Base-by-base conservation (phyloP, 495 filamentous ascomycete species). In the Gamarada debralockiae region DNA sequence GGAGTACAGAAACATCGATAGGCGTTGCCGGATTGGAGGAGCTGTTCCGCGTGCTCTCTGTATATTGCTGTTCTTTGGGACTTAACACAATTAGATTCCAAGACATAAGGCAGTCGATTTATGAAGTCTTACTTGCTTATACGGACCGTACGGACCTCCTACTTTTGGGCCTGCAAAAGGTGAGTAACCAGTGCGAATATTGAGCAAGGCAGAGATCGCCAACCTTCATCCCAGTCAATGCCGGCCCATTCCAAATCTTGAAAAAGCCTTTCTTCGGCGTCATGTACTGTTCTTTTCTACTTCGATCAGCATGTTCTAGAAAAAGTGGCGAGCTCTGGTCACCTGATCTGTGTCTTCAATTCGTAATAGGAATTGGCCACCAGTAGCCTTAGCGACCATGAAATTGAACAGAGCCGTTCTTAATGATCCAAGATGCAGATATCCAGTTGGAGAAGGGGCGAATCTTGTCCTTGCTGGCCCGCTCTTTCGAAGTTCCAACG, bases 271-370 rank as follows among this genome's bases (percentile, higher is more conserved):
- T 83, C 63, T 67, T 96, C 90, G 3, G 95, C 90, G 56, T 81
- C 89, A 2, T 74, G 70, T 22, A 97, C 83, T 13, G 85, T 88
- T 57, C 87, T 77, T 81, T 83, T 89, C 86, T 90, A 65, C 43
- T 55, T 18, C 40, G 65, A 44, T 57, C 22, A 50, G 31, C 34
- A 18, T 39, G 56, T 56, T 65, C 72, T 40, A 13, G 47, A 12
- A 52, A 21, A 22, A 38, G 34, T 20, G 53, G 65, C 21, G 13
- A 22, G 37, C 36, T 60, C 55, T 41, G 55, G 36, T 63, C 63
- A 95, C 91, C 80, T 89, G 84, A 72, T 98, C 93, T 31, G 93
- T 98, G 64, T 98, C 93, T 74, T 98, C 93, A 56, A 98, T 81
- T 44, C 93, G 82, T 25, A 98, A 69, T 3, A 98, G 61, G 59